Evolutionary conservation across 1,284 basidiomycete genomes (phyloP).

Genomic region (Boletellus deceptivus): DNA sequence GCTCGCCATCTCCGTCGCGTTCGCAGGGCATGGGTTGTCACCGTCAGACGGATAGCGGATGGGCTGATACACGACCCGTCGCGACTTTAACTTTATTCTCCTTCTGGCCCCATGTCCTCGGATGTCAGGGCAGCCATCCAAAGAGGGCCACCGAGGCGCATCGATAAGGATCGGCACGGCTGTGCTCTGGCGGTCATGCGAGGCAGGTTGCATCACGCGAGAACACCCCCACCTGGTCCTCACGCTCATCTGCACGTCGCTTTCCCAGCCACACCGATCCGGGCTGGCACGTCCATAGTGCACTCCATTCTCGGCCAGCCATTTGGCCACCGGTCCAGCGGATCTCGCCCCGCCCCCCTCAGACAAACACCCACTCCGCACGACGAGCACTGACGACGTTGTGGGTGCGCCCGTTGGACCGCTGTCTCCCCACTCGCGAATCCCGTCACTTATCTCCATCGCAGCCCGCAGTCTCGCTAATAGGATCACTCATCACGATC

Average conservation of each 20-base stretch:
- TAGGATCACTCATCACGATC: slow-evolving; percentile 22
- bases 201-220: slow-evolving; percentile 14
- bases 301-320: slow-evolving; percentile 20
- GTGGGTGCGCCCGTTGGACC: slow-evolving; percentile 1
- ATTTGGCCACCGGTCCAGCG: slow-evolving; percentile 12
- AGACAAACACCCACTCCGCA: slow-evolving; percentile 17
- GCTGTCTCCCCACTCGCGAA: slow-evolving; percentile 6
- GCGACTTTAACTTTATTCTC: slow-evolving; percentile 21
- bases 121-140: slow-evolving; percentile 13
- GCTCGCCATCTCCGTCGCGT: slow-evolving; percentile 1
- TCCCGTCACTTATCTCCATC: slow-evolving; percentile 19
- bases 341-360: slow-evolving; percentile 19
- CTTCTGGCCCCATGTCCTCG: slow-evolving; percentile 24
- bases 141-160: slow-evolving; percentile 24
- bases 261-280: slow-evolving; percentile 26
- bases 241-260: slow-evolving; percentile 22
- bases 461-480: slow-evolving; percentile 17
- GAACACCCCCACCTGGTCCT: slow-evolving; percentile 12
- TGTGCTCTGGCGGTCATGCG: slow-evolving; percentile 14
- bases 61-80: slow-evolving; percentile 17
- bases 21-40: slow-evolving; percentile 1
- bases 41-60: slow-evolving; percentile 16
- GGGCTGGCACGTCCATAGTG: slow-evolving; percentile 25
- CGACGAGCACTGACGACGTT: slow-evolving; percentile 11
- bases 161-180: slow-evolving; percentile 30